phyloP scores from a whole-genome alignment of 495 filamentous ascomycete species.

The Oidiodendron maius region DNA sequence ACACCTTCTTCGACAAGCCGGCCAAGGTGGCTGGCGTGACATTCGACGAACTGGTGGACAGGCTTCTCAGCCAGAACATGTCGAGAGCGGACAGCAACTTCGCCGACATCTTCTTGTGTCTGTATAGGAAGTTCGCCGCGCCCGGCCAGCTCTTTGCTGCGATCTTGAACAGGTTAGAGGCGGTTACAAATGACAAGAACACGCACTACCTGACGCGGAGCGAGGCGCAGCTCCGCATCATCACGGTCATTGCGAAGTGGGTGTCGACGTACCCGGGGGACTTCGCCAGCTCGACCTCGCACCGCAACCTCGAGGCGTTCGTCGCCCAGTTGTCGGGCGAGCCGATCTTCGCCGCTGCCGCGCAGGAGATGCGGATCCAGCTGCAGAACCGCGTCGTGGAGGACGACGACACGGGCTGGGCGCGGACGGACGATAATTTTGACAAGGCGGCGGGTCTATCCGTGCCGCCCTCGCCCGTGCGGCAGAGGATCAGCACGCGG shows the following conservation, averaged over 20 bases:
- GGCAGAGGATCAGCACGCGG: conserved; percentile 6
- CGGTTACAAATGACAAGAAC: conserved; percentile 53
- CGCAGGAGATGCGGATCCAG: conserved; percentile 70
- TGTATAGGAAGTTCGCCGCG: conserved; percentile 92
- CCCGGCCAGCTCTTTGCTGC: conserved; percentile 68
- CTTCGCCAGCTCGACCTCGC: conserved; percentile 76
- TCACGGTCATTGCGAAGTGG: conserved; percentile 85
- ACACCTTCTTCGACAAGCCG: conserved; percentile 38
- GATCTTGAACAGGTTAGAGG: conserved; percentile 69
- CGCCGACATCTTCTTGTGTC: conserved; percentile 74
- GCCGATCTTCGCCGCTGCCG: conserved; percentile 72
- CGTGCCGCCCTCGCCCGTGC: conserved; percentile 13
- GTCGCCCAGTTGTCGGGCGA: conserved; percentile 60
- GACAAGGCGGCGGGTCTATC: conserved; percentile 14
- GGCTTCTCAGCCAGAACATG: conserved; percentile 71
- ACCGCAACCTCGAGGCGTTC: conserved; percentile 63
- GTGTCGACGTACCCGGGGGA: conserved; percentile 86
- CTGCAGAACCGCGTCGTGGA: conserved; percentile 58
- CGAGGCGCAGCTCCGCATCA: conserved; percentile 72
- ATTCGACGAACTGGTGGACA: conserved; percentile 87
- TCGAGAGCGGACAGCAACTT: conserved; percentile 85
- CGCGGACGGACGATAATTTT: conserved; percentile 48
- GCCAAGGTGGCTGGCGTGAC: conserved; percentile 54
- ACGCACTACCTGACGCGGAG: conserved; percentile 61
- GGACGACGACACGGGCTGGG: conserved; percentile 80